Evolutionary conservation across 2,329 filamentous ascomycete species (phyloP).

Genomic region (Apiospora arundinis): DNA sequence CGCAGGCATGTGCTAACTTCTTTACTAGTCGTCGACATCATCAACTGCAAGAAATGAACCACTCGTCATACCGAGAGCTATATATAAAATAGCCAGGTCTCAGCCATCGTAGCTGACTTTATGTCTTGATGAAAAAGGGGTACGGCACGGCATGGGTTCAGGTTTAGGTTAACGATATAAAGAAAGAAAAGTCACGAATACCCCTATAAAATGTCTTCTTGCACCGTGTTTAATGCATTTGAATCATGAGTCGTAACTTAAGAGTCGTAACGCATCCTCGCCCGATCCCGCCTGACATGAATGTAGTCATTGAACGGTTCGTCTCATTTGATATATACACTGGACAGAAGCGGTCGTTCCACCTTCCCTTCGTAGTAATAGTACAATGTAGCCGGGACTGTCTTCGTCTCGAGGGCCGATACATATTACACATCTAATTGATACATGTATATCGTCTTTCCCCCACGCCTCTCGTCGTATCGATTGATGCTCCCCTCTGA

Average conservation of each 20-base stretch:
- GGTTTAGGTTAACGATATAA: slow-evolving; percentile 14
- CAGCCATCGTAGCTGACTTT: slow-evolving; percentile 14
- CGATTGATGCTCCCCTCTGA: slow-evolving; percentile 23
- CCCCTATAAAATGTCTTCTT: neutral
- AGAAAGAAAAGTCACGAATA: slow-evolving; percentile 16
- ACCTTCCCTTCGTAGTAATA: neutral
- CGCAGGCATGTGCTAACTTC: slow-evolving; percentile 18
- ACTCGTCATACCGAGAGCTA: neutral
- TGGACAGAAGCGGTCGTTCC: slow-evolving; percentile 23
- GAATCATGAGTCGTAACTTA: neutral
- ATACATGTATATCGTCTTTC: neutral
- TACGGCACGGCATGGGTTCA: slow-evolving; percentile 11
- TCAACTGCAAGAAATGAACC: slow-evolving; percentile 59
- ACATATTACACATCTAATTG: neutral
- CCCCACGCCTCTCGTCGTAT: slow-evolving; percentile 23
- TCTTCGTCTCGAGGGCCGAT: neutral
- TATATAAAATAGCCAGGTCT: slow-evolving; percentile 8
- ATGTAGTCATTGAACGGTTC: slow-evolving; percentile 10
- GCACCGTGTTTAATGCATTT: slow-evolving; percentile 19
- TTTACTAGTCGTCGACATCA: slow-evolving; percentile 60
- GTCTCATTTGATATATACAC: neutral
- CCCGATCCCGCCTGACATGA: slow-evolving; percentile 12
- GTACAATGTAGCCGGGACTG: slow-evolving; percentile 13
- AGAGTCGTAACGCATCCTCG: neutral
- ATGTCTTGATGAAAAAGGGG: slow-evolving; percentile 16